Evolutionary conservation across 1,284 basidiomycete genomes (phyloP), one percentile per base, ranked within the genome.

Genomic region (Amylostereum areolatum): DNA sequence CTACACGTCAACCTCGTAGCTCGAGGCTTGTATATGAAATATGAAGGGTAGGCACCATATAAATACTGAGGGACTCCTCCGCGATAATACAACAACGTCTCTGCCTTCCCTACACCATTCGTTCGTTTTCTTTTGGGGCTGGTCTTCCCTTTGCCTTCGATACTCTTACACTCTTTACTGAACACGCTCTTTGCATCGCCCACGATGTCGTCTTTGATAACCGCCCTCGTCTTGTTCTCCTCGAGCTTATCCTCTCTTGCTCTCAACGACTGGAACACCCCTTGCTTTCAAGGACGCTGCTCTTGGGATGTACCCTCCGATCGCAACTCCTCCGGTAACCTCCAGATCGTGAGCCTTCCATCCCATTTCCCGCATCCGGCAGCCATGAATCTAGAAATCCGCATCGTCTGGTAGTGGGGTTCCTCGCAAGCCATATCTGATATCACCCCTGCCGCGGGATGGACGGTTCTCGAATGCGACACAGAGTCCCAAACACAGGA

Each of bases 401-500:
- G 1, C 18, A 18, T 18, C 18, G 18, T 18, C 18, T 18, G 18
- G 18, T 18, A 75, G 74, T 74, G 67, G 67, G 77, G 77, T 6
- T 60, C 71, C 1, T 46, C 64, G 1, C 58, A 58, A 29, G 65
- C 73, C 3, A 74, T 80, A 35, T 72, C 75, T 3, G 78, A 81
- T 55, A 72, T 81, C 47, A 80, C 78, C 1, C 45, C 59, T 6
- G 75, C 75, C 5, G 75, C 73, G 10, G 77, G 76, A 43, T 81
- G 78, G 78, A 61, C 67, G 25, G 75, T 81, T 45, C 52, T 77
- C 39, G 66, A 61, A 46, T 80, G 78, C 56, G 64, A 72, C 43
- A 52, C 70, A 3, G 62, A 67, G 44, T 55, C 61, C 1, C 55
- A 65, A 5, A 51, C 64, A 24, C 77, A 80, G 53, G 67, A 74